Base-by-base conservation (phyloP, 108 stramenopile species). In the Cyclotella cryptica region DNA sequence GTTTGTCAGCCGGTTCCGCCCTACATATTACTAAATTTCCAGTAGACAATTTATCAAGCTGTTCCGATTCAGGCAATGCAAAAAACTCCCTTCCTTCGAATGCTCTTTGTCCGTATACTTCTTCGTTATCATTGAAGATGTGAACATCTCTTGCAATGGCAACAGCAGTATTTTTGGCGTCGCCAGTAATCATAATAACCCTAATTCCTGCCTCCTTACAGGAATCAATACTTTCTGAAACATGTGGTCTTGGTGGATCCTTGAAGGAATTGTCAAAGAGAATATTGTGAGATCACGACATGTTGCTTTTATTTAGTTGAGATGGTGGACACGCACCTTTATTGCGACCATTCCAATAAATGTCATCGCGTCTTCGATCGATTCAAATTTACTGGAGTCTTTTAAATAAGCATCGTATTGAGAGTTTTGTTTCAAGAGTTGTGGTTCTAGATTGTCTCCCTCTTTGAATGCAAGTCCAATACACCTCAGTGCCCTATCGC, bases 141-240 rank as follows among this genome's bases (percentile, higher is more conserved):
- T 87, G 83, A 13, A 92, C 90, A 69, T 92, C 93, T 49, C 64
- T 82, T 68, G 84, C 97, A 59, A 97, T 97, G 29, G 95, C 98
- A n/a, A 95, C 73, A 15, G 99, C 99, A 27, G 99, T 99, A 57
- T 94, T 97, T 53, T 86, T 90, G 21, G 95, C 89, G 87, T 99
- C 99, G 12, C 99, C 99, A 8, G 99, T 99, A 66, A 99, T 98
- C 93, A 98, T 98, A 39, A 98, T 94, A 19, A 99, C 96, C 14
- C 98, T 92, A 30, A 99, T 96, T 11, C 99, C 99, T 13, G 98
- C 99, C 41, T 87, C 55, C 27, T 86, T 80, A 78, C 99, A 99
- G 1, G 22, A 24, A 24, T 55, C 55, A 19, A 55, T 98, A 59
- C 96, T 97, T n/a, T 89, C 86, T 12, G 95, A 94, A 18, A 97